These are phyloP conservation scores for Rhododendron vialii DNA, from an alignment of 148 eudicot genomes.

Conservation along the genomic window DNA sequence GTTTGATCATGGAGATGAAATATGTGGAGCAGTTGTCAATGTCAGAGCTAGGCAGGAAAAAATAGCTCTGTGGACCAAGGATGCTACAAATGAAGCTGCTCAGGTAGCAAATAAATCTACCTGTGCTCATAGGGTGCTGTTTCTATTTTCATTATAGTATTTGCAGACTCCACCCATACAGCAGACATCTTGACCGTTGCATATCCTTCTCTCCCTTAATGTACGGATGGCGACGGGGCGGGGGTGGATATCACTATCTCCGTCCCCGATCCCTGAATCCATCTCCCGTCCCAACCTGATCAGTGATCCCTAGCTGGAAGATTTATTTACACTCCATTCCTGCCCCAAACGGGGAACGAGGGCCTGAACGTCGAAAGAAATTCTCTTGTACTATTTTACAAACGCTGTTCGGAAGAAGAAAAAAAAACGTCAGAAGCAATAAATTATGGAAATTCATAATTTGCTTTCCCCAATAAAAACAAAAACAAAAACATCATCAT, in stretches of 20 bases:
- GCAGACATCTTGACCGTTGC: not conserved
- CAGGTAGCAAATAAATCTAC: constrained; percentile 49
- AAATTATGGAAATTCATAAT: not conserved
- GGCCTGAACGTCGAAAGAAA: not conserved
- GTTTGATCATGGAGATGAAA: constrained; percentile 94
- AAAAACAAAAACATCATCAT: not conserved
- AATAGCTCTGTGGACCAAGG: constrained; percentile 81
- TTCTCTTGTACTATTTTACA: not conserved
- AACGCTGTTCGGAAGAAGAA: not conserved
- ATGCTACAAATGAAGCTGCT: constrained; percentile 90
- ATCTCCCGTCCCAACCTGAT: not conserved
- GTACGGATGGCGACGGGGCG: no score
- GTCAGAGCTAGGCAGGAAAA: constrained; percentile 71
- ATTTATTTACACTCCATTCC: not conserved
- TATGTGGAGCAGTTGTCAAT: constrained; percentile 93
- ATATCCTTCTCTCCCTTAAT: no score
- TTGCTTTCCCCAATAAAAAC: not conserved
- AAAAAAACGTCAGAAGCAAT: not conserved
- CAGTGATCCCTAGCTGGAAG: not conserved
- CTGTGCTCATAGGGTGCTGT: not conserved
- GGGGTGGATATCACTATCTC: no score
- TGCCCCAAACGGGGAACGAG: not conserved
- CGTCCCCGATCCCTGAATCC: not conserved
- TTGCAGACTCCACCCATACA: not conserved
- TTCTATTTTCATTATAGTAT: not conserved